Base-by-base conservation (phyloP, 176 grass and related monocot genomes). In the Oryza rufipogon region DNA sequence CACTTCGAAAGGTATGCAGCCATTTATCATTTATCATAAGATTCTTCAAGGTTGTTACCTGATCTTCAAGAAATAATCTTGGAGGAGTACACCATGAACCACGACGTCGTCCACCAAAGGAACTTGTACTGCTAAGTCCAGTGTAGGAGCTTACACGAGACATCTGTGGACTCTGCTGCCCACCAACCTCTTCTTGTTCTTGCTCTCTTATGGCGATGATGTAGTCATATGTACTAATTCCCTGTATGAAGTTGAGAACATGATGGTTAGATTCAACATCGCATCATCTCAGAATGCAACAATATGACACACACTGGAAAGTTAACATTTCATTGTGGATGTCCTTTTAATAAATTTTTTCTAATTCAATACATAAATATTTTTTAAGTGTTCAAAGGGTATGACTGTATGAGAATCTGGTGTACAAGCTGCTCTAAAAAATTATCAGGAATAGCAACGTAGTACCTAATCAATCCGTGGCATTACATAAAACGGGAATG, bases 171-270 rank as follows among this genome's bases (percentile, higher is more conserved):
- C 97, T 99, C 78, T 99, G 97, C 45, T 96, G 93, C 16, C 77
- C 87, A 77, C 85, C 86, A 68, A 63, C 65, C 66, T 92, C 91
- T 78, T 93, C 91, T 85, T 99, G 90, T 33, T 99, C 96, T 86
- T 99, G 93, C 90, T 99, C 97, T 90, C 97, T 92, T 67, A 99
- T 84, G 67, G 97, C 97, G 60, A 99, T 99, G 70, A 99, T 99
- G 78, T 99, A 99, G 84, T 99, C 97, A 63, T 99, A 99, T 13
- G 97, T 99, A 79, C 89, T 99, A 52, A 99, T 92, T 84, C 97
- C 97, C 97, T 99, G 70, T 51, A 73, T 74, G 25, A 75, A 26
- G 42, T 91, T 84, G 65, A 46, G 11, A 80, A 65, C 9, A 71
- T 75, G 26, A 64, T 73, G 64, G 39, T 81, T 70, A 38, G 20